phyloP scores from a whole-genome alignment of 1,139 yeast genomes.

The Diutina mesorugosa region DNA sequence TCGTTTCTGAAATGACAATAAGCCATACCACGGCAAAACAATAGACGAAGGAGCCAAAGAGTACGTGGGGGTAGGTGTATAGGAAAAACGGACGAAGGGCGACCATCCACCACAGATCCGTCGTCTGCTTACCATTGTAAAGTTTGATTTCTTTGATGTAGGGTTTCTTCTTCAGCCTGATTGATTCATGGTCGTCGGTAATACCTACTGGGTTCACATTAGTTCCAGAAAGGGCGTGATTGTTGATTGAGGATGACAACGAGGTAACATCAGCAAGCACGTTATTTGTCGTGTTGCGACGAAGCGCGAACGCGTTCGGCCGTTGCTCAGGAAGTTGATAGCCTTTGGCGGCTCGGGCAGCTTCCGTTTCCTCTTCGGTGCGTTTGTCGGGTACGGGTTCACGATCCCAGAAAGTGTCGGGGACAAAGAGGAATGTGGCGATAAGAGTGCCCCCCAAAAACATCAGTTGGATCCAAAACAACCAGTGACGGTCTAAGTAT shows the following conservation, averaged over 20 bases:
- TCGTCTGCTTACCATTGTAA: conserved; percentile 31
- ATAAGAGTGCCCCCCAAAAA: conserved; percentile 35
- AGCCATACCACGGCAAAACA: conserved; percentile 53
- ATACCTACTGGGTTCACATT: neutral
- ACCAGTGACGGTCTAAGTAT: conserved; percentile 42
- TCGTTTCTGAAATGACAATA: conserved; percentile 46
- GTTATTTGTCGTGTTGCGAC: conserved; percentile 9
- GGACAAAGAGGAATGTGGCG: conserved; percentile 41
- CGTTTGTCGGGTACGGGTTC: conserved; percentile 37
- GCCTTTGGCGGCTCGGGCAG: conserved; percentile 28
- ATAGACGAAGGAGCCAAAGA: conserved; percentile 41
- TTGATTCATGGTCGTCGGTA: neutral
- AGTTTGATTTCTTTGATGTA: neutral
- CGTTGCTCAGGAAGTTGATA: conserved; percentile 17
- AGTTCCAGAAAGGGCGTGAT: conserved; percentile 3
- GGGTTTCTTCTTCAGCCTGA: neutral
- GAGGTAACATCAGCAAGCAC: conserved; percentile 10
- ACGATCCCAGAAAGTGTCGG: conserved; percentile 57
- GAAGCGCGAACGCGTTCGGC: conserved; percentile 23
- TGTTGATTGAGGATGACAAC: conserved; percentile 10
- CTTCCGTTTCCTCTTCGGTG: conserved; percentile 34
- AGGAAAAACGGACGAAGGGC: conserved; percentile 43
- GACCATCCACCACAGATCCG: conserved; percentile 46
- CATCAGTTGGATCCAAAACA: conserved; percentile 47
- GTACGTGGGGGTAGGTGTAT: conserved; percentile 36